Base-by-base conservation (phyloP, 78 protist genomes). In the Dictyostelium intermedium region DNA sequence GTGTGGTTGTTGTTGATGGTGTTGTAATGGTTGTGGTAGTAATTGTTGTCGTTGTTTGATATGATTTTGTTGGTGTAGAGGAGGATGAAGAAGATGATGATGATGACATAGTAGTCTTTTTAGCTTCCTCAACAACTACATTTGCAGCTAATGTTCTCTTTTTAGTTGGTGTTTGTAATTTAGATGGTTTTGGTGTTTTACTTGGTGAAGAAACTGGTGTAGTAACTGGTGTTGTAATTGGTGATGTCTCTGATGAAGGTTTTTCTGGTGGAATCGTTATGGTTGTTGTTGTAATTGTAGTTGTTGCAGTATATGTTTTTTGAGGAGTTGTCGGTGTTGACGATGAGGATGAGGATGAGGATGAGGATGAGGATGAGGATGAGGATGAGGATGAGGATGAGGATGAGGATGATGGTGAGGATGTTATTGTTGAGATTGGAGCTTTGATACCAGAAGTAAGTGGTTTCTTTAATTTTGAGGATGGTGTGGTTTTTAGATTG, bases 381-480 rank as follows among this genome's bases (percentile, higher is more conserved):
- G 79, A 16, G 3, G 81, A 35, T 60, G 25, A 14, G 3, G 53
- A 20, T 20, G 27, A 56, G 16, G 25, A 20, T 25, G 77, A 14
- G 3, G 53, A 20, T 4, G 47, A 20, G 0, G 60, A 39, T 32
- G 43, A 13, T 32, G 79, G 45, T 27, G 79, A 16, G 3, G 81
- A 35, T 60, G 25, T 60, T 66, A 30, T 25, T 11, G 35, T 66
- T 66, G 74, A 27, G 27, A 66, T 66, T 66, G 74, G 74, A 2
- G 37, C 6, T 66, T 66, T 66, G 10, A 66, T 66, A 66, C 74
- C 74, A 66, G 74, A 66, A 3, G 74, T 2, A 35, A 77, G 23
- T 20, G 82, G 82, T 77, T 77, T 77, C 56, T 77, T 77, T 43
- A 77, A 43, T 74, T 74, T 74, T 20, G 41, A 30, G 4, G 81